Conservation (phyloP, 2,329 filamentous ascomycete genomes). For the Trichoderma sp. region DNA sequence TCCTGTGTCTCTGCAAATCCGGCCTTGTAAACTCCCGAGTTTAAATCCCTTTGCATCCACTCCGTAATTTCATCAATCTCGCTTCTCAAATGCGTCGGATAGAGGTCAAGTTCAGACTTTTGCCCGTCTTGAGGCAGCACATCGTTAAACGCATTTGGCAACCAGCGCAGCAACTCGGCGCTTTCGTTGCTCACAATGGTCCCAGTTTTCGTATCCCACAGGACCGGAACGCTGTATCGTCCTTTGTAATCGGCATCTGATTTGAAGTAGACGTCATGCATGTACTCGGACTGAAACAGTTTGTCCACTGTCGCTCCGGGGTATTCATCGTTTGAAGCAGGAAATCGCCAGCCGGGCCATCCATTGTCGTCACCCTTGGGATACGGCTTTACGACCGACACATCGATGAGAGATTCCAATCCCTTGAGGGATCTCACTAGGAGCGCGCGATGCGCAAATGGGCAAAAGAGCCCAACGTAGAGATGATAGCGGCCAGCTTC, state of each 20-base stretch:
- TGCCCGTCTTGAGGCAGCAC: constrained; percentile 42
- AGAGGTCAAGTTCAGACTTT: constrained; percentile 52
- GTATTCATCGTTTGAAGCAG: constrained; percentile 51
- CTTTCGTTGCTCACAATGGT: constrained; percentile 81
- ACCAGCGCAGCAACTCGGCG: constrained; percentile 79
- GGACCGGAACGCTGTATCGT: constrained; percentile 70
- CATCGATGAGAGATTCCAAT: constrained; percentile 65
- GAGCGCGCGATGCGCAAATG: constrained; percentile 68
- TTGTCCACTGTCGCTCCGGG: constrained; percentile 60
- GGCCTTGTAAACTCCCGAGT: constrained; percentile 50
- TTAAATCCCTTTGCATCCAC: constrained; percentile 60
- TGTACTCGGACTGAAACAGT: constrained; percentile 62
- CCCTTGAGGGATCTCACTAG: constrained; percentile 72
- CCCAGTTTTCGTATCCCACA: constrained; percentile 66
- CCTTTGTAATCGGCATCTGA: constrained; percentile 65
- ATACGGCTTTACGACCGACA: constrained; percentile 62
- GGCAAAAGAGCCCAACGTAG: constrained; percentile 60
- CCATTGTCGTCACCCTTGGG: constrained; percentile 63
- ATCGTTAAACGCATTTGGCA: constrained; percentile 71
- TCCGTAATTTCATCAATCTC: constrained; percentile 64
- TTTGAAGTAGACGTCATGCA: constrained; percentile 69
- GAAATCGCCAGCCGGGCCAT: constrained; percentile 64
- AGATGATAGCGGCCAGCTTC: constrained; percentile 60
- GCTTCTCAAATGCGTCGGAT: constrained; percentile 49
- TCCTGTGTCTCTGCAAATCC: constrained; percentile 67